Percentiles rank a stretch among this genome's conserved stretches.
Evolutionary conservation across 257 asterid species (phyloP).

Genomic region (Solanum habrochaites): DNA sequence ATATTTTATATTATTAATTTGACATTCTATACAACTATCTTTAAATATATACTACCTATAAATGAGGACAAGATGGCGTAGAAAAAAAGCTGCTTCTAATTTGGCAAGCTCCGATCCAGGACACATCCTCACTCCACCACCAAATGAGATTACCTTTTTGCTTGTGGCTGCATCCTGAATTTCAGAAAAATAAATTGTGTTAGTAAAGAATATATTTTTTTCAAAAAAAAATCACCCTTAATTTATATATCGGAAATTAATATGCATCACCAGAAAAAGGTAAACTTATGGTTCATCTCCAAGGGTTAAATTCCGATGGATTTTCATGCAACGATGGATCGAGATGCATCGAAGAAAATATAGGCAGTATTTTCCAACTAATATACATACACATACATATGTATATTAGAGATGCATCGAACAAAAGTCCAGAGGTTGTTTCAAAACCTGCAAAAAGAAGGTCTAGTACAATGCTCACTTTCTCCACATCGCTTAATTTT

Average conservation of each 20-base stretch:
- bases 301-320: constrained; percentile 51
- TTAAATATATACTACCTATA: constrained; percentile 10
- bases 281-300: constrained; percentile 54
- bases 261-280: neutral
- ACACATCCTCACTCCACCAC: constrained; percentile 67
- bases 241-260: neutral
- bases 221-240: neutral
- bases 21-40: too few species aligned
- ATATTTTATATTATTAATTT: neutral
- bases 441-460: constrained; percentile 73
- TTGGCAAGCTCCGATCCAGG: constrained; percentile 72
- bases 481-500: constrained; percentile 40
- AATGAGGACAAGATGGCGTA: constrained; percentile 61
- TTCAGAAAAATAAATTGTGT: neutral
- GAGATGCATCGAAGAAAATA: constrained; percentile 44
- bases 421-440: constrained; percentile 74
- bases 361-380: constrained; percentile 68
- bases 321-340: constrained; percentile 51
- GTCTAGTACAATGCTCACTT: constrained; percentile 51
- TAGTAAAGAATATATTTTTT: too few species aligned
- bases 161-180: constrained; percentile 37
- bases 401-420: constrained; percentile 28
- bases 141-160: constrained; percentile 44
- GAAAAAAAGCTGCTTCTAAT: constrained; percentile 56
- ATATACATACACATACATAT: too few species aligned